Evolutionary conservation across 164 flowering plant species (phyloP).

Genomic region (Umbilicus rupestris): DNA sequence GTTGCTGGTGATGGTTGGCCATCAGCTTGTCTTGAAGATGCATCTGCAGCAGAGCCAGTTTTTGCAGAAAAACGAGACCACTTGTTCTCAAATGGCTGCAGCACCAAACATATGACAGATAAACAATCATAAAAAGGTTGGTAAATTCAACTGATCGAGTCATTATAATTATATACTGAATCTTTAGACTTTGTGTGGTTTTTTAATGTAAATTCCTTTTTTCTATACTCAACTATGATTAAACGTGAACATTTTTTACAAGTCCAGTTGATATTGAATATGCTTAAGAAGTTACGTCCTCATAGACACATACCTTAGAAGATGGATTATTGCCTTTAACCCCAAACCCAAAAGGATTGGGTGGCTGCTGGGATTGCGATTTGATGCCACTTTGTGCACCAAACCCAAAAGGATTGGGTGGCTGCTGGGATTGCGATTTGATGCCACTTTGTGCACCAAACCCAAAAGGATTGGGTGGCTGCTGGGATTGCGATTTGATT

Average conservation of each 20-base stretch:
- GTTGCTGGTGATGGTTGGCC: conserved; percentile 28
- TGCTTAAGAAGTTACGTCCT: conserved; percentile 42
- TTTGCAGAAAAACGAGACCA: conserved; percentile 49
- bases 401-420: conserved; percentile 16
- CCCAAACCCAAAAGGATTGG: conserved; percentile 86
- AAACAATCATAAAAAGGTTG: not conserved
- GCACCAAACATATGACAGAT: conserved; percentile 9
- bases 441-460: conserved; percentile 50
- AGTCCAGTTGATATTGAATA: not conserved
- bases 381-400: not conserved
- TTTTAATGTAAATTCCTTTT: no score
- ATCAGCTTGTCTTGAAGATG: conserved; percentile 32
- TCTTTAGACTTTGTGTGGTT: not conserved
- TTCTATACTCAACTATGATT: not conserved
- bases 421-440: conserved; percentile 15
- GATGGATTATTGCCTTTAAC: conserved; percentile 34
- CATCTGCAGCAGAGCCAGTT: conserved; percentile 17
- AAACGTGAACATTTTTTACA: not conserved
- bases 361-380: conserved; percentile 26
- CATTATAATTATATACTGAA: no score
- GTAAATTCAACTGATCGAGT: not conserved
- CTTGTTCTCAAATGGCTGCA: conserved; percentile 74
- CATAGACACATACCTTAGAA: conserved; percentile 30
- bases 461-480: conserved; percentile 33
- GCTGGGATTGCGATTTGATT: conserved; percentile 14